These are phyloP conservation scores for Paraconiothyrium brasiliense DNA, from an alignment of 2,329 filamentous ascomycete species.

Conservation along the genomic window DNA sequence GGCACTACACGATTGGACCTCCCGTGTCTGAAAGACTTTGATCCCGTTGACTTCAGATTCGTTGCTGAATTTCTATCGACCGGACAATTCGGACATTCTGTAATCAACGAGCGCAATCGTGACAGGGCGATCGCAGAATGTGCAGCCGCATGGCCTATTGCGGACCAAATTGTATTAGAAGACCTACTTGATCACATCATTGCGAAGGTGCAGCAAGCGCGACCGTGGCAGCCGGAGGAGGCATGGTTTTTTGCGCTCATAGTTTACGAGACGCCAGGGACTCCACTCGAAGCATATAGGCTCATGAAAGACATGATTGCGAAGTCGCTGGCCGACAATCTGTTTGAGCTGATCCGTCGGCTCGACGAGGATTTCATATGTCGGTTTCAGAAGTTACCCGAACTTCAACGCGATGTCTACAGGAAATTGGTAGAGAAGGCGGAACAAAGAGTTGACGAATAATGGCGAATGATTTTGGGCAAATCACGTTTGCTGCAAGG, in stretches of 20 bases:
- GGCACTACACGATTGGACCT: slow-evolving; percentile 29
- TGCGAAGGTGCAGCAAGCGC: slow-evolving; percentile 28
- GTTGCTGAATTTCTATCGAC: slow-evolving; percentile 36
- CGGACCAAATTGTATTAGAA: slow-evolving; percentile 30
- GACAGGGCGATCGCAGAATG: slow-evolving; percentile 29
- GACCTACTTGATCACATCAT: slow-evolving; percentile 40
- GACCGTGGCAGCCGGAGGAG: slow-evolving; percentile 23
- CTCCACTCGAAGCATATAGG: slow-evolving; percentile 15
- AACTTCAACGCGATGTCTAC: slow-evolving; percentile 29
- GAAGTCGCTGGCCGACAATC: slow-evolving; percentile 32
- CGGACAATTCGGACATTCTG: slow-evolving; percentile 31
- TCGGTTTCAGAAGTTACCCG: slow-evolving; percentile 24
- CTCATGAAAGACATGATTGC: slow-evolving; percentile 29
- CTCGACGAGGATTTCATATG: slow-evolving; percentile 20
- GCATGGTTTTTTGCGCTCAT: slow-evolving; percentile 26
- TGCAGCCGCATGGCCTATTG: slow-evolving; percentile 33
- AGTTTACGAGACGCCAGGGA: slow-evolving; percentile 24
- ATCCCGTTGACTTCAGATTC: slow-evolving; percentile 32
- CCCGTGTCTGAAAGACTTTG: slow-evolving; percentile 26
- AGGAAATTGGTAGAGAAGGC: slow-evolving; percentile 9
- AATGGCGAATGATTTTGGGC: no score
- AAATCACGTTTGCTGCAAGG: neutral
- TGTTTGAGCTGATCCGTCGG: slow-evolving; percentile 24
- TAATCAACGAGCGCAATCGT: slow-evolving; percentile 25
- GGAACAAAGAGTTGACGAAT: neutral